A percentile compares a stretch with the other conserved stretches of the same genome.
Evolutionary conservation across 2,329 filamentous ascomycete genomes (phyloP).

Genomic region (Nemania bipapillata): DNA sequence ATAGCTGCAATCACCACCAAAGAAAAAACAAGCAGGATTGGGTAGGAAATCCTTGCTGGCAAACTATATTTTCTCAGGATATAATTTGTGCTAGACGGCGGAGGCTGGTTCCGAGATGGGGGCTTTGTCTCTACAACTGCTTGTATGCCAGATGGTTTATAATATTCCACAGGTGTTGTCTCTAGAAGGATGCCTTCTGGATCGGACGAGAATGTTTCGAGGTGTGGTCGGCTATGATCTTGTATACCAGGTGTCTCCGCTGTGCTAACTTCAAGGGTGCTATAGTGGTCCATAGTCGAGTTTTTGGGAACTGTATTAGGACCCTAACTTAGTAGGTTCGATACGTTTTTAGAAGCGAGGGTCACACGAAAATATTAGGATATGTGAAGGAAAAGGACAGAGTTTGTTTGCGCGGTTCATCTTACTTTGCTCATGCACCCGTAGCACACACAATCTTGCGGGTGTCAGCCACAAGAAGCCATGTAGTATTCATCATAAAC

Average conservation of each 20-base stretch:
- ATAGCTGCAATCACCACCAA: constrained; percentile 36
- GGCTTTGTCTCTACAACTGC: neutral
- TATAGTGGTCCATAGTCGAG: constrained; percentile 9
- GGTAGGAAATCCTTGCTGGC: constrained; percentile 36
- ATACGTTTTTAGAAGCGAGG: neutral
- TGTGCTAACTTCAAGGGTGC: constrained; percentile 7
- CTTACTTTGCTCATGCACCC: no score
- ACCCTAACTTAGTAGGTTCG: neutral
- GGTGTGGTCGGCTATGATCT: neutral
- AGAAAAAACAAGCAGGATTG: constrained; percentile 24
- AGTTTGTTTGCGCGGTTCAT: neutral
- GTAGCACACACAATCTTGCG: no score
- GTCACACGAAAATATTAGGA: neutral
- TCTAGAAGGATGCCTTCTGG: neutral
- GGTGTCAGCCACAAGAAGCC: no score
- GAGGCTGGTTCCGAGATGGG: neutral
- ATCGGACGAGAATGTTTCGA: neutral
- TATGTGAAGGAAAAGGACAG: neutral
- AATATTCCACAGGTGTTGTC: constrained; percentile 6
- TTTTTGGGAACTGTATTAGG: neutral
- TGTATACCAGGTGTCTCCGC: neutral
- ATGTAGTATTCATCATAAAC: neutral
- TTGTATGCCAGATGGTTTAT: neutral
- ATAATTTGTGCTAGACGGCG: neutral
- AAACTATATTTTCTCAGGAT: constrained; percentile 37